Evolutionary conservation across 495 filamentous ascomycete genomes (phyloP), one percentile per base, ranked within the genome.

Genomic region (Penicillium cinerascens): DNA sequence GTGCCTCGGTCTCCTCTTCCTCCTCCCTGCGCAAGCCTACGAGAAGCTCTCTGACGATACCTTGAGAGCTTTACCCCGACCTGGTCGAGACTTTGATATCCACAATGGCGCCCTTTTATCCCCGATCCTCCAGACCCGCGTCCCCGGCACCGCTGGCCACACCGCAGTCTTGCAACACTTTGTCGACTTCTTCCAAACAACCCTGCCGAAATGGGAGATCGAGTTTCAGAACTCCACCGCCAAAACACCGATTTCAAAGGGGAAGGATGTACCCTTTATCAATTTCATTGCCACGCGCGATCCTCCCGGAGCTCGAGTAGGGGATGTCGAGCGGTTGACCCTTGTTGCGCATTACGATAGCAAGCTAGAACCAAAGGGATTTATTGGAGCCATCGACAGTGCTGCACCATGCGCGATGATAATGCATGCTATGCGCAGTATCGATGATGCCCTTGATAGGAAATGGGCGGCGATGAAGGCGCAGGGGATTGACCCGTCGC

Each of bases 321-420:
- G 90, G 1, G 86, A 96, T 49, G 82, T 91, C 13, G 87, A 85
- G 18, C 70, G 91, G 21, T 68, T 97, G 60, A 91, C 90, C 10
- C 77, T 97, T 26, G 95, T 91, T 20, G 93, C 93, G 40, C 93
- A 98, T 73, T 98, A 96, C 72, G 93, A 98, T 60, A 89, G 83
- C 65, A 87, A 93, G 70, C 76, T 89, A 23, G 74, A 76, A 9
- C 95, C 95, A 0, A 68, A 85, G 52, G 93, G 91, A 0, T 98
- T 98, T 67, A 90, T 98, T 45, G 93, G 93, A 6, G 93, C 91
- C 0, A 92, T 85, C 21, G 93, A 98, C 60, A 95, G 90, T 56
- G 93, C 93, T 0, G 93, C 83, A 27, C 91, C 95, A 26, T 96
- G 91, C 67, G 95, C 95, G 0, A 87, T 97, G 72, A 75, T 98